A percentile compares a stretch with the other conserved stretches of the same genome.
phyloP scores from a whole-genome alignment of 1,139 yeast genomes.

The Scheffersomyces illinoinensis region DNA sequence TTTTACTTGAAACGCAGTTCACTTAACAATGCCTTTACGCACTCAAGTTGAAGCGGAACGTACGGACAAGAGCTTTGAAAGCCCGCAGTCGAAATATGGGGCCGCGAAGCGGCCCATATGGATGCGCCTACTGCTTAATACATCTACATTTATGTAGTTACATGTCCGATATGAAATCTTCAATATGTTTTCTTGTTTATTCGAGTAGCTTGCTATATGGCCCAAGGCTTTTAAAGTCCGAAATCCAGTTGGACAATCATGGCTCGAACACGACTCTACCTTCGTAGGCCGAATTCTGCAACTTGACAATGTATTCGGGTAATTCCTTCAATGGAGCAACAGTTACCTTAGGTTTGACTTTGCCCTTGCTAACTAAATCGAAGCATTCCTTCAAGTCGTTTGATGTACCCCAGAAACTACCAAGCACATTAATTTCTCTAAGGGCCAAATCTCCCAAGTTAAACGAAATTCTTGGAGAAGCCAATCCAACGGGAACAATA shows the following conservation, averaged over 20 bases:
- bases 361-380: conserved; percentile 1
- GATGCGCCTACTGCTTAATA: neutral
- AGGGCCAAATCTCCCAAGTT: conserved; percentile 2
- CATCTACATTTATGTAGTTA: neutral
- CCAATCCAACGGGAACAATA: conserved; percentile 3
- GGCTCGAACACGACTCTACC: conserved; percentile 4
- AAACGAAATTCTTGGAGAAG: neutral
- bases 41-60: neutral
- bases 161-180: neutral
- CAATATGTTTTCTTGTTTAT: neutral
- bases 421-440: conserved; percentile 1
- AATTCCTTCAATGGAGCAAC: conserved; percentile 2
- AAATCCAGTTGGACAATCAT: neutral
- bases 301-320: conserved; percentile 3
- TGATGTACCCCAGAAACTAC: conserved; percentile 3
- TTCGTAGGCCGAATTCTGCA: conserved; percentile 1
- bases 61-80: neutral
- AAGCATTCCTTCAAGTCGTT: conserved; percentile 1
- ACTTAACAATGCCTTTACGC: too few species aligned
- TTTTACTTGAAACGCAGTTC: neutral
- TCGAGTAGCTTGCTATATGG: too few species aligned
- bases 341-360: conserved; percentile 1
- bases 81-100: neutral
- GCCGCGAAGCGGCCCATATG: neutral
- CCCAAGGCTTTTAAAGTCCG: neutral